Conservation (phyloP, 306 rosid genomes). For the Quercus agrifolia region DNA sequence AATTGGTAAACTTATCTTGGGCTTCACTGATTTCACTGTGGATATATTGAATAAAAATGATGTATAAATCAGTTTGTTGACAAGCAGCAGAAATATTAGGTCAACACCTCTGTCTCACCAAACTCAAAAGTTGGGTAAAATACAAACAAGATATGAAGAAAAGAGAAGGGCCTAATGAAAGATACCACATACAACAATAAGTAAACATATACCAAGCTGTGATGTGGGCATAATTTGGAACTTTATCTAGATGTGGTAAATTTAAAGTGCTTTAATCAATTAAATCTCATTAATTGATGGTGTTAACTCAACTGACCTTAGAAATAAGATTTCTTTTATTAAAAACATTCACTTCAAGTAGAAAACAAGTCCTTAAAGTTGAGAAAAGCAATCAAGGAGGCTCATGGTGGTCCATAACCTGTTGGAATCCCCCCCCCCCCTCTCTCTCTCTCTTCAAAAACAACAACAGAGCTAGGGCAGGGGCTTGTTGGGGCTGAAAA, state of each 20-base stretch:
- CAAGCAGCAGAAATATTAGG: background rate
- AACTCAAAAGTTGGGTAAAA: background rate
- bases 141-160: background rate
- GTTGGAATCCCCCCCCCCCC: background rate
- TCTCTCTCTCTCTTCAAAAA: too few species aligned
- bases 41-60: background rate
- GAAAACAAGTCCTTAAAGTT: background rate
- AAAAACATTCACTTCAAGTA: background rate
- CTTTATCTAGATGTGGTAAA: background rate
- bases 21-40: constrained; percentile 43
- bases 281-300: background rate
- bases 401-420: background rate
- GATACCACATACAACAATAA: background rate
- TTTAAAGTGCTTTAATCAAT: background rate
- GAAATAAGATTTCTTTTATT: background rate
- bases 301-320: background rate
- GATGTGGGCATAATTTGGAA: background rate
- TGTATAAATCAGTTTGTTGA: background rate
- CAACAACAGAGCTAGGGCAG: too few species aligned
- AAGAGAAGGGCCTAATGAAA: background rate
- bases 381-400: background rate
- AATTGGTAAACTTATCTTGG: constrained; percentile 26
- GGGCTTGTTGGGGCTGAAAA: background rate
- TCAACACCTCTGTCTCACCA: background rate
- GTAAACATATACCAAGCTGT: background rate